Evolutionary conservation across 257 asterid species (phyloP), one percentile per base, ranked within the genome.

Genomic region (Forsythia suspensa): DNA sequence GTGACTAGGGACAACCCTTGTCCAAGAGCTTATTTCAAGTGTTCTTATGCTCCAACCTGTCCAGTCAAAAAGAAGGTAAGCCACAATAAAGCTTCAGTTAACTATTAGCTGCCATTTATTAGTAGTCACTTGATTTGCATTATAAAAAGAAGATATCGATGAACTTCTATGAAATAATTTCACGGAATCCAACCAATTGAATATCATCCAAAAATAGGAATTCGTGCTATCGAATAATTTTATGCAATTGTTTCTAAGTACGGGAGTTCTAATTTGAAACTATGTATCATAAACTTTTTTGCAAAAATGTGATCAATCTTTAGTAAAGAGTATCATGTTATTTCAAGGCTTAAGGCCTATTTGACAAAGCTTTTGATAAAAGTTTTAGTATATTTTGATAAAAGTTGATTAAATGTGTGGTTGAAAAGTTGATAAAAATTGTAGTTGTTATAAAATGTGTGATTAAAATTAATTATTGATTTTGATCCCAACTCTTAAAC

Each of bases 21-120:
- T 65, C 96, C 96, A 34, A 85, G 96, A 83, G 96, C 96, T 74
- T 91, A 91, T 73, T 91, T 91, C 90, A 92, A 87, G 80, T 96
- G 99, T 79, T 91, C 99, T 70, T 88, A 89, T 92, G 99, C 98
- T 78, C 99, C 99, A 43, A 85, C 44, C 3, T 96, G 99, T 80
- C 99, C 96, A 0, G 99, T 96, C 44, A 96, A 94, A 84, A 96
- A 96, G 85, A 94, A 92, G 98, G 99, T 93, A 75, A 39, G 34
- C 55, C 55, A 46, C 65, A 55, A 55, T 55, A 55, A 24, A 63
- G 12, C 70, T 16, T 29, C 38, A 63, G 70, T 63, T 59, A 59
- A n/a, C 29, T 6, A 57, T 55, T 18, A 18, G 8, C 18, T 52
- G 63, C 66, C 66, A 57, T 8, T n/a, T 57, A 57, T 16, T 2